phyloP scores from a whole-genome alignment of 2,329 filamentous ascomycete genomes.

The Aaosphaeria arxii region DNA sequence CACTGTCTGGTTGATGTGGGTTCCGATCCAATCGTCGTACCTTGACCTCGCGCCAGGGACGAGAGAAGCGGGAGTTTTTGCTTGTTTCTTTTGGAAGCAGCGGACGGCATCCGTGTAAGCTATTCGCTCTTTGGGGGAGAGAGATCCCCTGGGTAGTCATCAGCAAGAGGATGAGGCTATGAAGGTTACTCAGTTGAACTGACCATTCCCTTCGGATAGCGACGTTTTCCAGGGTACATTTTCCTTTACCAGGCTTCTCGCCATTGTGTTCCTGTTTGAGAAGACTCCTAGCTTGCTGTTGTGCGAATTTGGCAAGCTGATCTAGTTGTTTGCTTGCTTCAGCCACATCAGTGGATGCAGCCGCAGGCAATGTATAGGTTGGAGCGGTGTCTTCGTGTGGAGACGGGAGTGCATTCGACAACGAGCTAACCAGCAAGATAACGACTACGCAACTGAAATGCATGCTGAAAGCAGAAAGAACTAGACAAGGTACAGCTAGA shows the following conservation, averaged over 20 bases:
- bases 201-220: slow-evolving; percentile 29
- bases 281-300: background rate
- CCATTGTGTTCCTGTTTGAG: background rate
- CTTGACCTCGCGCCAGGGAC: slow-evolving; percentile 32
- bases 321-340: slow-evolving; percentile 4
- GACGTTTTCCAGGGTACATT: slow-evolving; percentile 28
- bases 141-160: slow-evolving; percentile 18
- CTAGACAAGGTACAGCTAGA: too few relatives aligned
- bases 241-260: background rate
- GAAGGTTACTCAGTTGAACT: background rate
- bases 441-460: background rate
- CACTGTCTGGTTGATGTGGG: slow-evolving; percentile 37
- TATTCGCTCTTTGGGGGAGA: slow-evolving; percentile 25
- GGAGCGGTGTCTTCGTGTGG: background rate
- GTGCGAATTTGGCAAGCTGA: slow-evolving; percentile 1
- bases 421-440: background rate
- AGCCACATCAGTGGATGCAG: slow-evolving; percentile 1
- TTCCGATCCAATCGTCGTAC: slow-evolving; percentile 36
- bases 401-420: background rate
- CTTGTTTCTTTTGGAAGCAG: slow-evolving; percentile 25
- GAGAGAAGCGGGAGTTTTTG: slow-evolving; percentile 14
- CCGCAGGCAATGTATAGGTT: slow-evolving; percentile 1
- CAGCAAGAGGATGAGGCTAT: slow-evolving; percentile 1
- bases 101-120: slow-evolving; percentile 37
- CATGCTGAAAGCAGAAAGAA: background rate